Base-by-base conservation (phyloP, 2,329 filamentous ascomycete genomes). In the Cephalotrichum gorgonifer region DNA sequence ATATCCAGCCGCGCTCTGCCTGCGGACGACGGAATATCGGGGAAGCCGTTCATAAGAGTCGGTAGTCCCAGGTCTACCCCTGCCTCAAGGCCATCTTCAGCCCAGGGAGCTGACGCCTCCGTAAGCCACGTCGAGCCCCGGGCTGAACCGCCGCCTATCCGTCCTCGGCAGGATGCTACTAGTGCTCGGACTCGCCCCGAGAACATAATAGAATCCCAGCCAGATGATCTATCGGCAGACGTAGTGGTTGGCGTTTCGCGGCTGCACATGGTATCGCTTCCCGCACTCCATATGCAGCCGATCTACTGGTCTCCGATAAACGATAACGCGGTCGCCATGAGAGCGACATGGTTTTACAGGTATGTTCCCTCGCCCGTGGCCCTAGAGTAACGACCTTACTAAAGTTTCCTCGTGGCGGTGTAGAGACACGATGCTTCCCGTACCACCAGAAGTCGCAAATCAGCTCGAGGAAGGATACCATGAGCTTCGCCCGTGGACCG, bases 261-360 rank as follows among this genome's bases (percentile, higher is more conserved):
- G 55, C 72, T 98, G 51, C 91, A 98, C 62, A 78, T 90, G 58
- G 91, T 97, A 1, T 82, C 86, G 51, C 73, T 97, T 56, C 89
- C 91, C 22, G 78, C 78, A 48, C 68, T 95, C 30, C 76, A 87
- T 59, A 95, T 98, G 89, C 88, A 90, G 63, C 93, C 93, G 0
- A 96, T 97, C 52, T 98, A 98, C 62, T 98, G 93, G 93, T 90
- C 85, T 17, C 91, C 93, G 7, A 77, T 97, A 28, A 89, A 95
- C 58, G 93, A 97, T 59, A 78, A 94, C 28, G 85, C 88, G 6
- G 74, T 82, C 31, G 89, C 97, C 2, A 75, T 85, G 50, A 77
- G 93, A 55, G 89, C 86, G 1, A 97, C 91, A 1, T 98, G 93
- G 93, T 98, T 98, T 63, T 97, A 97, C 65, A 86, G 85, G 68